Conservation (phyloP, 2,329 filamentous ascomycete species). For the Neospermospora avenae region DNA sequence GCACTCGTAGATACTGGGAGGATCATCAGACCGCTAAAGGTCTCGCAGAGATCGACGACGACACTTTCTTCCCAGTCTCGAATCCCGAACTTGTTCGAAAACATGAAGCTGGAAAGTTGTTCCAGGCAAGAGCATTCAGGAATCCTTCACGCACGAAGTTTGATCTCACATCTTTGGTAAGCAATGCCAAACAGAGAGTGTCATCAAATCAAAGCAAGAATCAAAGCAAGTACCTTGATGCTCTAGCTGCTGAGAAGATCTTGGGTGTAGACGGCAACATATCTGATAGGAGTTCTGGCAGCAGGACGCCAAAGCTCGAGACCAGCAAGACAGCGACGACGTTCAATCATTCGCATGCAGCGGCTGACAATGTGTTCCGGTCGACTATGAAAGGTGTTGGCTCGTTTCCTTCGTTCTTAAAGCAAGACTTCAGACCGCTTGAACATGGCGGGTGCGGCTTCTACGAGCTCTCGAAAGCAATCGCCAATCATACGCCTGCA, state of each 20-base stretch:
- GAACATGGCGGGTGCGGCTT: background rate
- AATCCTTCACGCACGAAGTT: background rate
- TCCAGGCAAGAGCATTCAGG: background rate
- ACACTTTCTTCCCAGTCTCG: background rate
- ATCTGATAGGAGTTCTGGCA: background rate
- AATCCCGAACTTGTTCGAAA: background rate
- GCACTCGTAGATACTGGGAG: background rate
- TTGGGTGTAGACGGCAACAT: background rate
- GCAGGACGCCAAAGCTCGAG: background rate
- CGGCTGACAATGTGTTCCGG: background rate
- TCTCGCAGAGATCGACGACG: background rate
- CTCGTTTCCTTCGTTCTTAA: background rate
- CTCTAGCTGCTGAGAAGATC: background rate
- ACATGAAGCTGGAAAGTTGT: background rate
- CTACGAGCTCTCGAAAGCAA: background rate
- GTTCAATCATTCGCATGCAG: background rate
- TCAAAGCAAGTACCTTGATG: background rate
- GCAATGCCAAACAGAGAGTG: background rate
- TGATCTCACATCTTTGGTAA: background rate
- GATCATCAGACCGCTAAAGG: constrained; percentile 1
- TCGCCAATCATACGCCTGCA: background rate
- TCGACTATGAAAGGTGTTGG: background rate
- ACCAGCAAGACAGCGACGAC: background rate
- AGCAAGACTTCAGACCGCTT: background rate
- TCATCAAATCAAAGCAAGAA: background rate